These are phyloP conservation scores for Cinchona pubescens DNA, from an alignment of 257 asterid genomes.

Conservation along the genomic window DNA sequence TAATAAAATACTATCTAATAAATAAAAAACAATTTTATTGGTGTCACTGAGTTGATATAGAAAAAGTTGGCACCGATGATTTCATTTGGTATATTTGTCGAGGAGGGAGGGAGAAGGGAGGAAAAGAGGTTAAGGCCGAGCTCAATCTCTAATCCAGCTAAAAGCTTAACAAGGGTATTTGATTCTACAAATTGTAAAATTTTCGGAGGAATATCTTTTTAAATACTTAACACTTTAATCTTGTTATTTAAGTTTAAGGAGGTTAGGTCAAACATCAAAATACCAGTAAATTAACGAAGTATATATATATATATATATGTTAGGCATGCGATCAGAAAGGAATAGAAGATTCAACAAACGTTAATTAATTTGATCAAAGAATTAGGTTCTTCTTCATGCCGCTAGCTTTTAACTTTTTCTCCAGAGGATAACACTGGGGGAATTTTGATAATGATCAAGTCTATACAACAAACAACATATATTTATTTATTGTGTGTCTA, in stretches of 20 bases:
- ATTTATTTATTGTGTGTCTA: background rate
- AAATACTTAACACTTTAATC: background rate
- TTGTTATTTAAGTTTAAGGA: background rate
- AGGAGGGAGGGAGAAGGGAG: no score
- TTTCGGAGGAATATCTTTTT: background rate
- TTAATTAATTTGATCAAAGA: background rate
- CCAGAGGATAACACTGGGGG: background rate
- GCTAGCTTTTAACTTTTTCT: background rate
- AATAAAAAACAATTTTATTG: no score
- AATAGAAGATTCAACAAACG: background rate
- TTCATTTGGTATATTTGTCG: no score
- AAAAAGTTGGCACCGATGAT: no score
- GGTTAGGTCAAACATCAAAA: background rate
- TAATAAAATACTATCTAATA: no score
- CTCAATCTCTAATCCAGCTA: background rate
- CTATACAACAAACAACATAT: no score
- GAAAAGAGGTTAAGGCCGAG: no score
- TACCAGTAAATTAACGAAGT: background rate
- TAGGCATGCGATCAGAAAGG: background rate
- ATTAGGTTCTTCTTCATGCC: background rate
- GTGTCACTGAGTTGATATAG: no score
- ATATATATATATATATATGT: no score
- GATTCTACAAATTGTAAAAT: background rate
- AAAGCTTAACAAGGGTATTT: background rate
- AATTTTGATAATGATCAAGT: background rate